phyloP scores from a whole-genome alignment of 2,329 filamentous ascomycete species.

The Colletotrichum sp. region DNA sequence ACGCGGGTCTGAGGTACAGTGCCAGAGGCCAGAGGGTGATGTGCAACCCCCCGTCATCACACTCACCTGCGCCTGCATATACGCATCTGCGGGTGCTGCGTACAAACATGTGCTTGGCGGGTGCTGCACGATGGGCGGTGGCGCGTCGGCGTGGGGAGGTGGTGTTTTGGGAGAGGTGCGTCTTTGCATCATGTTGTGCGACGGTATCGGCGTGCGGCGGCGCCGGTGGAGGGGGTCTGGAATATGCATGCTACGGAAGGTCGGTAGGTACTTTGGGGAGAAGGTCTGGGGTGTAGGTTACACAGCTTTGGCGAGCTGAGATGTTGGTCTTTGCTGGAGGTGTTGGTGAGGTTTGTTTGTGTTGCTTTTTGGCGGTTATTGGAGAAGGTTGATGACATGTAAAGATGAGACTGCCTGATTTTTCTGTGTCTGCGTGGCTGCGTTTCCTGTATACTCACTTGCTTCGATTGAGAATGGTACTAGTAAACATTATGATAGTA shows the following conservation, averaged over 20 bases:
- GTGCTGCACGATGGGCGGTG: neutral
- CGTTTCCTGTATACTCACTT: accelerated
- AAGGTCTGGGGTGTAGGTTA: neutral
- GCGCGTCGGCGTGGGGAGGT: neutral
- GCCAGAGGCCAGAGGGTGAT: neutral
- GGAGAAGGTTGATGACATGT: neutral
- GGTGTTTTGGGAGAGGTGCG: neutral
- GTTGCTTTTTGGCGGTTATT: neutral
- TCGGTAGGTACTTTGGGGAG: neutral
- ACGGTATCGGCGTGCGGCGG: neutral
- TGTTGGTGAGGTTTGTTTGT: neutral
- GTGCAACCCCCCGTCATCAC: neutral
- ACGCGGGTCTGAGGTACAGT: neutral
- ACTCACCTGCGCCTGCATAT: neutral
- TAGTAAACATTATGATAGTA: too few species aligned
- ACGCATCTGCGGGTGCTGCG: neutral
- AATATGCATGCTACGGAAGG: neutral
- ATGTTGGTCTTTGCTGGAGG: neutral
- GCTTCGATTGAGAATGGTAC: neutral
- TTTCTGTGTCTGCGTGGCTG: accelerated
- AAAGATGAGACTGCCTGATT: neutral
- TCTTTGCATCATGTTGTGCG: slow-evolving; percentile 5
- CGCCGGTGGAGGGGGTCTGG: neutral
- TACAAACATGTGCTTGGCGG: neutral
- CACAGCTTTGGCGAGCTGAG: neutral